phyloP scores from a whole-genome alignment of 2,329 filamentous ascomycete genomes.

The Microdochium nivale region DNA sequence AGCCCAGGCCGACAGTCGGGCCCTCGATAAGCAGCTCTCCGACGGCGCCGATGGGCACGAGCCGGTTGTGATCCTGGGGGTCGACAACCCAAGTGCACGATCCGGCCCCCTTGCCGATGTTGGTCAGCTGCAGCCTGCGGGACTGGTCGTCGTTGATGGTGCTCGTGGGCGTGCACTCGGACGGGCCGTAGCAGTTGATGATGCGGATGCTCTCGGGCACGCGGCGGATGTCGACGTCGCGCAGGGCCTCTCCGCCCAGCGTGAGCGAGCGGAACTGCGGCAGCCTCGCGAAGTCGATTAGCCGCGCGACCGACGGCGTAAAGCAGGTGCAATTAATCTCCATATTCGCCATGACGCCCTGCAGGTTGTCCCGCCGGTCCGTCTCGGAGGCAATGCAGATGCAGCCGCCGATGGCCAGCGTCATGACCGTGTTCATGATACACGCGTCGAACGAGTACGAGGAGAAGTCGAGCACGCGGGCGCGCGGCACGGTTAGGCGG shows the following conservation, averaged over 20 bases:
- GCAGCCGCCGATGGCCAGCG: constrained; percentile 23
- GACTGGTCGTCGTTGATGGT: not conserved
- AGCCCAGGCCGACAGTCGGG: constrained; percentile 32
- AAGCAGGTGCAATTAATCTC: constrained; percentile 6
- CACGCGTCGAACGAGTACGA: constrained; percentile 27
- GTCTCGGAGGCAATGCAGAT: constrained; percentile 26
- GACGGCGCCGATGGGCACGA: constrained; percentile 8
- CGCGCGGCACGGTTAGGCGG: constrained; percentile 3
- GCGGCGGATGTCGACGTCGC: constrained; percentile 2
- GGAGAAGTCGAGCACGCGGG: constrained; percentile 7
- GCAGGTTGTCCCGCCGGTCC: constrained; percentile 22
- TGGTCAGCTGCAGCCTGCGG: not conserved
- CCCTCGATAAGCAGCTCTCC: constrained; percentile 17
- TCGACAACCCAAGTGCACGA: constrained; percentile 7
- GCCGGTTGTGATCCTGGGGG: constrained; percentile 5
- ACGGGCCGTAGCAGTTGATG: constrained; percentile 1
- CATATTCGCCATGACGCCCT: constrained; percentile 8
- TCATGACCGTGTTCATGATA: constrained; percentile 24
- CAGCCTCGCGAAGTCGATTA: constrained; percentile 5
- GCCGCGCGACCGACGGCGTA: constrained; percentile 7
- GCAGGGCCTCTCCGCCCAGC: constrained; percentile 19
- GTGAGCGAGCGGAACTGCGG: constrained; percentile 5
- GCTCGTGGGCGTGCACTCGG: not conserved
- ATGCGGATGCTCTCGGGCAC: constrained; percentile 11
- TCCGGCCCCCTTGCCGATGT: constrained; percentile 4